Conservation (phyloP, 1,284 basidiomycete genomes). For the Coniferiporia sulphurascens region DNA sequence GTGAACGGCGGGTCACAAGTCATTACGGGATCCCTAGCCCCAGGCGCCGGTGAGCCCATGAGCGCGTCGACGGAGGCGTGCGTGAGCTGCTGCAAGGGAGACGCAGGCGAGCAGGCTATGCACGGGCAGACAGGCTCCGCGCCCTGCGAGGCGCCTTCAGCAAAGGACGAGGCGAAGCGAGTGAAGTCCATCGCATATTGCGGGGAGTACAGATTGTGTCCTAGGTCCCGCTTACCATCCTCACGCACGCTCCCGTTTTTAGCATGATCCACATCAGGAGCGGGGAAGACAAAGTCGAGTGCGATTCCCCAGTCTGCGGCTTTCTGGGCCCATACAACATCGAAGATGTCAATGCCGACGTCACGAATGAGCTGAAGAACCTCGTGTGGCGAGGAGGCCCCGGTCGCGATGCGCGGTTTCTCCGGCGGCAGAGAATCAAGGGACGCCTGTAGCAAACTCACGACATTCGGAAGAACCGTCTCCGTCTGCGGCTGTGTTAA, state of each 20-base stretch:
- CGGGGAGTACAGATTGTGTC: slow-evolving; percentile 65
- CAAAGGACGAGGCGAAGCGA: slow-evolving; percentile 39
- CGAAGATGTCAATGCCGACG: slow-evolving; percentile 71
- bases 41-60: slow-evolving; percentile 12
- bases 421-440: slow-evolving; percentile 42
- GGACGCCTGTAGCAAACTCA: slow-evolving; percentile 51
- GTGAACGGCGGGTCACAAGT: slow-evolving; percentile 37
- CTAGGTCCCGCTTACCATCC: slow-evolving; percentile 41
- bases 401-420: slow-evolving; percentile 62
- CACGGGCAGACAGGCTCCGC: slow-evolving; percentile 44
- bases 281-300: slow-evolving; percentile 73
- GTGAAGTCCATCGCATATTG: slow-evolving; percentile 57
- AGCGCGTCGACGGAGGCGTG: slow-evolving; percentile 46
- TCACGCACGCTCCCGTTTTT: slow-evolving; percentile 6
- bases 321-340: slow-evolving; percentile 62
- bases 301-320: slow-evolving; percentile 65
- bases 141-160: slow-evolving; percentile 26
- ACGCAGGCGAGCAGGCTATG: slow-evolving; percentile 55
- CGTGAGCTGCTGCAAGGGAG: slow-evolving; percentile 31
- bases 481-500: slow-evolving; percentile 19
- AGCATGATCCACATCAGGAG: slow-evolving; percentile 20
- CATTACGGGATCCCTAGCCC: slow-evolving; percentile 18
- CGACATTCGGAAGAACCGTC: slow-evolving; percentile 23
- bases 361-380: slow-evolving; percentile 58
- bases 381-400: slow-evolving; percentile 62